A percentile compares a stretch with the other conserved stretches of the same genome.
These are phyloP conservation scores for Corniculantispora saksenae DNA, from an alignment of 2,329 filamentous ascomycete genomes.

Conservation along the genomic window DNA sequence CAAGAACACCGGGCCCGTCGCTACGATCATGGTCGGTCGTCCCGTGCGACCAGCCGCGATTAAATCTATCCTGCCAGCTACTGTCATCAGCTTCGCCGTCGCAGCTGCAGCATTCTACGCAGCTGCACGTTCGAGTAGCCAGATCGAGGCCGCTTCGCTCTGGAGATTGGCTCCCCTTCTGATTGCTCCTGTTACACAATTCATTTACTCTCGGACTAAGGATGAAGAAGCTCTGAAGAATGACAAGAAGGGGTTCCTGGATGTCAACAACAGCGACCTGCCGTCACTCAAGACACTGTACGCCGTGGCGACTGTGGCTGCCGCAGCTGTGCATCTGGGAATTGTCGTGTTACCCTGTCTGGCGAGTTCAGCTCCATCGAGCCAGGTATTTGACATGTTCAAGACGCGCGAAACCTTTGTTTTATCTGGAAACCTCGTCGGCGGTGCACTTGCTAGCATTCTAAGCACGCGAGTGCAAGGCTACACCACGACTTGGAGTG, in stretches of 20 bases:
- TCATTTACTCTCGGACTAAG: background rate
- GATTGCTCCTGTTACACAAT: slow-evolving; percentile 1
- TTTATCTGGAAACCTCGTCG: background rate
- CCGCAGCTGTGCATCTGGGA: background rate
- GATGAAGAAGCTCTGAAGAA: slow-evolving; percentile 1
- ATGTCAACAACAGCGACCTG: slow-evolving; percentile 6
- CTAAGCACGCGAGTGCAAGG: background rate
- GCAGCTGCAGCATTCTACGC: background rate
- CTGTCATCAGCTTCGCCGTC: background rate
- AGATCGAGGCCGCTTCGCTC: background rate
- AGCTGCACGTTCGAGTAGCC: background rate
- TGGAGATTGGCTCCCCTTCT: slow-evolving; percentile 7
- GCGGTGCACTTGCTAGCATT: background rate
- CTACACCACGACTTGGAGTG: slow-evolving; percentile 5
- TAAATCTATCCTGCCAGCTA: background rate
- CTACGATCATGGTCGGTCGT: slow-evolving; percentile 4
- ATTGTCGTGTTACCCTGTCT: slow-evolving; percentile 1
- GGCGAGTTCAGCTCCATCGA: background rate
- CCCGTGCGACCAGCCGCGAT: background rate
- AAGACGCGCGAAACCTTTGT: background rate
- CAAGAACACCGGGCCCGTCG: background rate
- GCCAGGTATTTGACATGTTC: background rate
- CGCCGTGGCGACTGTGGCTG: background rate
- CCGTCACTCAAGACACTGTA: background rate
- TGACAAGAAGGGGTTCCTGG: background rate